Evolutionary conservation across 768 basidiomycete genomes (phyloP), one percentile per base, ranked within the genome.

Genomic region (Mycena venus): DNA sequence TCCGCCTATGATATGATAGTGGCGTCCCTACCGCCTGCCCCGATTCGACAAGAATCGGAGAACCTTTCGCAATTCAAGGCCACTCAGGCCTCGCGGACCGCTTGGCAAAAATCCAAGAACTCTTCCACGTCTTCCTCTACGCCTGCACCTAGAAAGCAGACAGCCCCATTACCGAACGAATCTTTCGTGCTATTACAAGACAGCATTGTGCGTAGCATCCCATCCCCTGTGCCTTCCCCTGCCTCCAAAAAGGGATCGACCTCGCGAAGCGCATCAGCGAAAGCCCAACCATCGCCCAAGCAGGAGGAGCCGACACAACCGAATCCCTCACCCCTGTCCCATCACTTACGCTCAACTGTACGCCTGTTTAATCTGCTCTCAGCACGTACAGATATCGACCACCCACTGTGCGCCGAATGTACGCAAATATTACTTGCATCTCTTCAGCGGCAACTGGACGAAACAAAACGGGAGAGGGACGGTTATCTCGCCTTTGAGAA

Each of bases 401-500:
- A 99, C 81, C 98, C 98, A 7, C 88, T 99, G 10, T 99, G 98
- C 82, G 91, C 94, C 0, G 98, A 99, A 79, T 99, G 98, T 83
- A 96, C 97, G 4, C 93, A 95, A 78, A 89, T 94, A 59, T 84
- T 99, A 38, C 89, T 97, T 34, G 87, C 87, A 1, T 91, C 91
- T 29, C 89, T 99, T 36, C 92, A 94, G 77, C 89, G 89, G 56
- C 93, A 96, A 79, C 87, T 98, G 19, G 96, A 98, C 70, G 96
- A 98, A 85, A 94, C 94, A 3, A 95, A 93, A 85, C 94, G 93
- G 80, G 96, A 98, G 80, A 87, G 96, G 71, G 97, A 98, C 77
- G 96, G 96, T 0, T 98, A 98, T 81, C 92, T 96, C 74, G 95
- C 95, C 0, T 99, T 97, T 79, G 96, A 98, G 82, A 93, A 93